These are phyloP conservation scores for Albatrellus ellisii DNA, from an alignment of 768 basidiomycete species.

Conservation along the genomic window DNA sequence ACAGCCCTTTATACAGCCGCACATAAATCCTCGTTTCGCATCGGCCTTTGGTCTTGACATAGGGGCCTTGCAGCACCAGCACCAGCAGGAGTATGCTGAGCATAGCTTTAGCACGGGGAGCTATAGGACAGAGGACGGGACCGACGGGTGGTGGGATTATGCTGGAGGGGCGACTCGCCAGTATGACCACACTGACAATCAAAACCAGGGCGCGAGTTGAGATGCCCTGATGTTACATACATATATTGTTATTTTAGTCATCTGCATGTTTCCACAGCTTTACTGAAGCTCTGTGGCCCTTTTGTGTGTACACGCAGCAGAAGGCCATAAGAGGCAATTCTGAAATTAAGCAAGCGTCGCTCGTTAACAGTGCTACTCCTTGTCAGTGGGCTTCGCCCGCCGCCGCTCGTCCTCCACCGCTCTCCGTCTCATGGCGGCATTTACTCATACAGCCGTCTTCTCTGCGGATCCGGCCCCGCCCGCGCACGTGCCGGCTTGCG, in stretches of 20 bases:
- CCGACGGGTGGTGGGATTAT: constrained; percentile 3
- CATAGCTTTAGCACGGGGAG: neutral
- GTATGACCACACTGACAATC: too few relatives aligned
- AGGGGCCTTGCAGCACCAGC: constrained; percentile 15
- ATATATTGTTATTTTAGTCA: too few relatives aligned
- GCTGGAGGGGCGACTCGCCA: neutral
- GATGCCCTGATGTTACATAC: too few relatives aligned
- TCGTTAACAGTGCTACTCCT: too few relatives aligned
- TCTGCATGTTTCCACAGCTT: too few relatives aligned
- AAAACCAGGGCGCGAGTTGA: too few relatives aligned
- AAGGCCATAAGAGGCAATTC: too few relatives aligned
- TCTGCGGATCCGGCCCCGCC: neutral
- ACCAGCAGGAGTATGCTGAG: constrained; percentile 11
- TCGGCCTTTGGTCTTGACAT: constrained; percentile 43
- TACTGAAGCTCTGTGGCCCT: too few relatives aligned
- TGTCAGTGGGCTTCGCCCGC: neutral
- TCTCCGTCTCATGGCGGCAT: too few relatives aligned
- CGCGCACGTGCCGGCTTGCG: neutral
- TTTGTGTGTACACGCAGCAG: too few relatives aligned
- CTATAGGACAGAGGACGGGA: neutral
- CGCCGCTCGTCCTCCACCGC: neutral
- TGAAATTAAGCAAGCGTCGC: too few relatives aligned
- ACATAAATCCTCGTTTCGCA: constrained; percentile 76
- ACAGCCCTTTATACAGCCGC: constrained; percentile 48
- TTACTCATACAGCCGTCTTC: constrained; percentile 3